Evolutionary conservation across 2,329 filamentous ascomycete species (phyloP).

Genomic region (Erysiphe pulchra): DNA sequence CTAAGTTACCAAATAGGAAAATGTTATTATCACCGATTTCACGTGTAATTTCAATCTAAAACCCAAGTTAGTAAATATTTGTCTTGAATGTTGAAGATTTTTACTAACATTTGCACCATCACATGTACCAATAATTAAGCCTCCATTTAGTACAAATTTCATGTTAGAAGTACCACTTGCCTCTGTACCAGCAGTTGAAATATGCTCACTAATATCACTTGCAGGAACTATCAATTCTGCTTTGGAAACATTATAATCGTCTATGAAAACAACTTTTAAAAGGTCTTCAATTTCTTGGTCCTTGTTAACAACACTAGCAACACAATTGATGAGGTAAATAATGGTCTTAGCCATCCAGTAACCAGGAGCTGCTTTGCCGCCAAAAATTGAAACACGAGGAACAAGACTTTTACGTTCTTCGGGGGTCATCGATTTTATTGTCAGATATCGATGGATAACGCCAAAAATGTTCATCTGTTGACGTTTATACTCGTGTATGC

Average conservation of each 20-base stretch:
- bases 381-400: constrained; percentile 84
- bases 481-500: constrained; percentile 97
- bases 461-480: constrained; percentile 98
- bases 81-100: neutral
- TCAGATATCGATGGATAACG: constrained; percentile 80
- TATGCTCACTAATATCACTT: constrained; percentile 92
- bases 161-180: constrained; percentile 84
- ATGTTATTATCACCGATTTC: constrained; percentile 95
- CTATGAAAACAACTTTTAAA: constrained; percentile 88
- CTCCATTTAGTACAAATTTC: constrained; percentile 97
- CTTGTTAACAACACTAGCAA: constrained; percentile 73
- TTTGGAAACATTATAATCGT: constrained; percentile 99
- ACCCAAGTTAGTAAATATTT: neutral
- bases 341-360: constrained; percentile 99
- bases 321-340: constrained; percentile 86
- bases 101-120: constrained; percentile 77
- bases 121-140: constrained; percentile 90
- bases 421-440: constrained; percentile 60
- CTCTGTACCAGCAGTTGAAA: constrained; percentile 92
- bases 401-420: constrained; percentile 69
- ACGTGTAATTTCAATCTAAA: constrained; percentile 79
- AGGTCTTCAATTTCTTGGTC: constrained; percentile 80
- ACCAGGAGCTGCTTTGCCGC: constrained; percentile 87
- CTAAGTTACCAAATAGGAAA: constrained; percentile 89
- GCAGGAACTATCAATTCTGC: constrained; percentile 89